Conservation (phyloP, 257 asterid genomes). For the Solanum gracilifrons region DNA sequence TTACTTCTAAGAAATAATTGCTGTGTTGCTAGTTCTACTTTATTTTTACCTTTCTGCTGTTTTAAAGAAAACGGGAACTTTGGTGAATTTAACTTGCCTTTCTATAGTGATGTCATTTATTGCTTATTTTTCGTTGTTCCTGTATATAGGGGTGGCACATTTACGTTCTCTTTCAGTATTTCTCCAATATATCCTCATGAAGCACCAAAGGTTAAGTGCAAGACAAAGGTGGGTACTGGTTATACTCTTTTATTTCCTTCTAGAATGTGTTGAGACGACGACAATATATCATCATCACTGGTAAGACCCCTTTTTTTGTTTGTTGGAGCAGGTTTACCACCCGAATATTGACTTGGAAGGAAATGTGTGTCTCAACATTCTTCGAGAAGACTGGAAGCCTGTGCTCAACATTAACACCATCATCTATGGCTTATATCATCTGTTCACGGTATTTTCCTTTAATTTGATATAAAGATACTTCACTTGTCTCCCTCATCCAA, state of each 20-base stretch:
- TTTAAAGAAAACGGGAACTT: background rate
- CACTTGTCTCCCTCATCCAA: background rate
- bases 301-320: background rate
- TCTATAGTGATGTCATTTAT: background rate
- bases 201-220: conserved; percentile 98
- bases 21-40: background rate
- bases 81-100: background rate
- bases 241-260: background rate
- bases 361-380: conserved; percentile 95
- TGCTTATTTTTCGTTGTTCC: background rate
- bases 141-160: conserved; percentile 62
- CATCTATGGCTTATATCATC: conserved; percentile 78
- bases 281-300: background rate
- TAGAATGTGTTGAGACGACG: background rate
- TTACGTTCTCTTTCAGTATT: conserved; percentile 81
- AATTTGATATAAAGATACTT: background rate
- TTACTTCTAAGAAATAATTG: background rate
- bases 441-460: conserved; percentile 51
- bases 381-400: conserved; percentile 98
- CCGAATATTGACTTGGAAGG: conserved; percentile 97
- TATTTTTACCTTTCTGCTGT: background rate
- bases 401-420: conserved; percentile 85
- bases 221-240: conserved; percentile 64
- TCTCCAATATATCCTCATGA: conserved; percentile 96
- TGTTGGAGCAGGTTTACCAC: conserved; percentile 66